Evolutionary conservation across 2,329 filamentous ascomycete genomes (phyloP).

Genomic region (Aspergillus udagawae): DNA sequence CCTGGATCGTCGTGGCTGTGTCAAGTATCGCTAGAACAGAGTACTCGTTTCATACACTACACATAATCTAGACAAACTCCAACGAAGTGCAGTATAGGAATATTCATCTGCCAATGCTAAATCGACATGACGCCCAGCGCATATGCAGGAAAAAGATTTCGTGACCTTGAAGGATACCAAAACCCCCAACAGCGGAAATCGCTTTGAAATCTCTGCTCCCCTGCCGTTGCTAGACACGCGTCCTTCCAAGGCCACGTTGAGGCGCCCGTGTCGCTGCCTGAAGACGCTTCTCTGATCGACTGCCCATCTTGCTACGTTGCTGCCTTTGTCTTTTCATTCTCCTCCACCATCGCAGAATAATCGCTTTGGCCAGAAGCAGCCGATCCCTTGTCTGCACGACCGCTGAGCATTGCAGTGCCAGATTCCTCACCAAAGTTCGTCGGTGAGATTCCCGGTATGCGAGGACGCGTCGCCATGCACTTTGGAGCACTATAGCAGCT

Average conservation of each 20-base stretch:
- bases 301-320: conserved; percentile 1
- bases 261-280: background rate
- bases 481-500: conserved; percentile 53
- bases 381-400: conserved; percentile 44
- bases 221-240: background rate
- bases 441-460: conserved; percentile 15
- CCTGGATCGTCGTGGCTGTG: background rate
- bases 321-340: conserved; percentile 15
- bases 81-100: background rate
- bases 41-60: background rate
- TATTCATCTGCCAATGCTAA: background rate
- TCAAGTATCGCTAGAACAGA: background rate
- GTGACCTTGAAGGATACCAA: background rate
- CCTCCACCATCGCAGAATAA: conserved; percentile 35
- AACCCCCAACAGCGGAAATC: background rate
- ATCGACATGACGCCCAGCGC: background rate
- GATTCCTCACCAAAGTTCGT: conserved; percentile 18
- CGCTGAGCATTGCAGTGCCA: conserved; percentile 40
- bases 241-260: background rate
- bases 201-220: background rate
- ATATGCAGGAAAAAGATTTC: background rate
- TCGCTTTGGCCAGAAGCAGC: conserved; percentile 37
- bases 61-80: background rate
- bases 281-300: background rate
- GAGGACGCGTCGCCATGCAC: conserved; percentile 43